phyloP scores from a whole-genome alignment of 306 rosid genomes.

The Geum urbanum region DNA sequence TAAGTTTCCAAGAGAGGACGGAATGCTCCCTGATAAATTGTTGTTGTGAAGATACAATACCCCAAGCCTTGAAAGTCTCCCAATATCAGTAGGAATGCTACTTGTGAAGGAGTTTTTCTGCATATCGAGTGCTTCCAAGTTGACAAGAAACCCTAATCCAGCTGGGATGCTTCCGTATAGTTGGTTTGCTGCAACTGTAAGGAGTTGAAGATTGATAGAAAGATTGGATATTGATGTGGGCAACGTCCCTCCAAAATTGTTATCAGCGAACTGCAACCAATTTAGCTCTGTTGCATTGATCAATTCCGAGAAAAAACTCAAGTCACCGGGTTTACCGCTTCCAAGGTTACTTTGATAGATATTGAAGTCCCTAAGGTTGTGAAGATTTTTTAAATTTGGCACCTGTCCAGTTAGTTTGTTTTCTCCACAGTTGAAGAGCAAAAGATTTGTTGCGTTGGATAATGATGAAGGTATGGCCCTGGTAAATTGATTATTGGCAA shows the following conservation, averaged over 20 bases:
- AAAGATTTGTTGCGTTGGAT: neutral
- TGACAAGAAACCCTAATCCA: neutral
- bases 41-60: no score
- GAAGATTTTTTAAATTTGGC: neutral
- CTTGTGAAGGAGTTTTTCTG: neutral
- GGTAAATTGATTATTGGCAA: neutral
- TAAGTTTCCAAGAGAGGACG: neutral
- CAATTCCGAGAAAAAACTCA: neutral
- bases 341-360: neutral
- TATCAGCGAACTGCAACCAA: neutral
- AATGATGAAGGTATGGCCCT: neutral
- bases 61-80: neutral
- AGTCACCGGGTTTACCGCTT: neutral
- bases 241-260: neutral
- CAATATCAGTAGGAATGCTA: neutral
- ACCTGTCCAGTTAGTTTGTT: neutral
- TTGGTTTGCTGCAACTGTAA: neutral
- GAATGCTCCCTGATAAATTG: neutral
- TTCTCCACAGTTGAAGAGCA: rapidly evolving
- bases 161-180: neutral
- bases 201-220: neutral
- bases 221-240: neutral
- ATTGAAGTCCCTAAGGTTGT: neutral
- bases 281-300: neutral
- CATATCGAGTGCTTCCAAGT: neutral